Evolutionary conservation across 768 basidiomycete genomes (phyloP).

Genomic region (Rhodotorula graminis): DNA sequence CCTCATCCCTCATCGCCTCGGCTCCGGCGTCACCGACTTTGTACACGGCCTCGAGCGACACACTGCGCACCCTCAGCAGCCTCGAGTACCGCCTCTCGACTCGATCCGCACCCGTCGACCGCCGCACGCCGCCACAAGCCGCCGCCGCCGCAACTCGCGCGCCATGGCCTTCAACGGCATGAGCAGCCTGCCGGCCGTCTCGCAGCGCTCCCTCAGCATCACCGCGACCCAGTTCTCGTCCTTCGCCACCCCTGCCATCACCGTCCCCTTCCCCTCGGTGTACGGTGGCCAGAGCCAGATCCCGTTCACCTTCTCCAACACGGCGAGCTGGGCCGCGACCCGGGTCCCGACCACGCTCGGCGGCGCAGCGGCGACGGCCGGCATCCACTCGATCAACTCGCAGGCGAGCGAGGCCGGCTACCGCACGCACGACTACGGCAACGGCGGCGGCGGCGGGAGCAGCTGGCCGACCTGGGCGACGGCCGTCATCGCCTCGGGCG

Average conservation of each 20-base stretch:
- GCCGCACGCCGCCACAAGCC: too few relatives aligned
- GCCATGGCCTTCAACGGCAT: slow-evolving; percentile 12
- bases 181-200: not conserved
- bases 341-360: slow-evolving; percentile 21
- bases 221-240: slow-evolving; percentile 4
- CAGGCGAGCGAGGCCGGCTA: not conserved
- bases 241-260: slow-evolving; percentile 26
- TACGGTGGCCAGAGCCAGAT: slow-evolving; percentile 22
- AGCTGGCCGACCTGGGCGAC: slow-evolving; percentile 28
- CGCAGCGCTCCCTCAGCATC: slow-evolving; percentile 2
- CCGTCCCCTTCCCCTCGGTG: slow-evolving; percentile 29
- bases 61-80: too few relatives aligned
- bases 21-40: too few relatives aligned
- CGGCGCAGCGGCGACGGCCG: slow-evolving; percentile 18
- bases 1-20: too few relatives aligned
- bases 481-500: slow-evolving; percentile 10
- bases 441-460: not conserved
- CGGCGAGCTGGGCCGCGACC: slow-evolving; percentile 6
- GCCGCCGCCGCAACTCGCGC: not conserved
- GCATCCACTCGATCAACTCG: slow-evolving; percentile 8
- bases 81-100: not conserved
- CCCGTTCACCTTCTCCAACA: slow-evolving; percentile 6
- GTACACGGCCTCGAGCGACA: too few relatives aligned
- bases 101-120: too few relatives aligned
- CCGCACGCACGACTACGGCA: not conserved